Conservation (phyloP, 2,329 filamentous ascomycete genomes). For the Botrytis fragariae region DNA sequence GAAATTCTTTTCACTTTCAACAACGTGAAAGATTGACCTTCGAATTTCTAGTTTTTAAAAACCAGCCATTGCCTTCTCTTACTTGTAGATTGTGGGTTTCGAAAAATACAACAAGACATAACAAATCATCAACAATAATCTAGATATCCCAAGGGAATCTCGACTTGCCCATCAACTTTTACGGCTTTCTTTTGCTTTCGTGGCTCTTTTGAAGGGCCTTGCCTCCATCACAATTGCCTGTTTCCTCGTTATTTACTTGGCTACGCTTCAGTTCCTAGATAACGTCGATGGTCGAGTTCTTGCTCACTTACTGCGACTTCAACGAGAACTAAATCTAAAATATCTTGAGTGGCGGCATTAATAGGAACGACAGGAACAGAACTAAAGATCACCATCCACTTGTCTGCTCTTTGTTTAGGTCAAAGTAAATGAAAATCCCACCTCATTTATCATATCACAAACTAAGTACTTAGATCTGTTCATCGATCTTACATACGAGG, state of each 20-base stretch:
- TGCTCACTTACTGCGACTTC: background rate
- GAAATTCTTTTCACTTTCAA: no score
- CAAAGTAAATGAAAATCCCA: background rate
- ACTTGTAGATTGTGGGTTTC: fast-evolving
- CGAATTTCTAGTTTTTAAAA: background rate
- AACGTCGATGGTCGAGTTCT: background rate
- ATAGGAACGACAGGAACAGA: background rate
- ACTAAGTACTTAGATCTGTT: background rate
- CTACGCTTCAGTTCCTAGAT: fast-evolving
- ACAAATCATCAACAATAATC: fast-evolving
- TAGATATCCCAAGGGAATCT: background rate
- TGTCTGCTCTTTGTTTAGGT: background rate
- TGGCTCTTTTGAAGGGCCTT: background rate
- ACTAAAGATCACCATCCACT: background rate
- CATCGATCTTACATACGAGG: background rate
- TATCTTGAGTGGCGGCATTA: background rate
- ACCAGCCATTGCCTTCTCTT: background rate
- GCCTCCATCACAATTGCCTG: background rate
- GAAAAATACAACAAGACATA: background rate
- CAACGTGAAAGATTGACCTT: background rate
- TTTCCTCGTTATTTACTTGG: background rate
- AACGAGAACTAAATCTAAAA: fast-evolving
- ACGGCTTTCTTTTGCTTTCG: background rate
- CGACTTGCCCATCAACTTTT: background rate
- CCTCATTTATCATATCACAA: background rate